Percentiles rank a stretch among this genome's conserved stretches.
phyloP scores from a whole-genome alignment of 192 early-diverging fungal species.

The Coemansia sp. region DNA sequence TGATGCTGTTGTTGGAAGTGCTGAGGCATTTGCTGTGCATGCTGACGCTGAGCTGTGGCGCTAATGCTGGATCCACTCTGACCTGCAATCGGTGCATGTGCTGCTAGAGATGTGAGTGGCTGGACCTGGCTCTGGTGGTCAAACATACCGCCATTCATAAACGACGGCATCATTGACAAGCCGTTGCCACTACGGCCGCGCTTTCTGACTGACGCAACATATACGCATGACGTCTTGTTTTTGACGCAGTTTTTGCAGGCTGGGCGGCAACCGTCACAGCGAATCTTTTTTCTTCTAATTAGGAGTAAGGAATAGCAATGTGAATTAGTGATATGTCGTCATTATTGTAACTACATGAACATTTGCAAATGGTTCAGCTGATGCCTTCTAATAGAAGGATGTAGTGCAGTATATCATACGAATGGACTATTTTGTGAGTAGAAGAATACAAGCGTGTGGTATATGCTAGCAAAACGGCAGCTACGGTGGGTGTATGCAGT shows the following conservation, averaged over 20 bases:
- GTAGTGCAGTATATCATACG: not conserved
- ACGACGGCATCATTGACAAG: constrained; percentile 21
- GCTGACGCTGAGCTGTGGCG: constrained; percentile 10
- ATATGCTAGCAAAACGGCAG: not conserved
- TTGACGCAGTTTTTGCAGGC: constrained; percentile 53
- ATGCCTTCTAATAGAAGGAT: not conserved
- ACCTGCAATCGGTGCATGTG: not conserved
- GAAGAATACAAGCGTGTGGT: not conserved
- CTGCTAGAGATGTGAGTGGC: constrained; percentile 8
- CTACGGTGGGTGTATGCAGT: not conserved
- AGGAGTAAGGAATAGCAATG: not conserved
- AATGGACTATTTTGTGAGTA: not conserved
- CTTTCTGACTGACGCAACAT: constrained; percentile 39
- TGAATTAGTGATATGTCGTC: constrained; percentile 4
- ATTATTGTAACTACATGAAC: not conserved
- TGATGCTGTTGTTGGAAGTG: constrained; percentile 12
- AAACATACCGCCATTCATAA: constrained; percentile 18
- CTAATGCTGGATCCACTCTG: constrained; percentile 5
- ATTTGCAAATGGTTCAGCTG: constrained; percentile 8
- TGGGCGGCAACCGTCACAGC: constrained; percentile 52
- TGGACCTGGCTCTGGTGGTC: constrained; percentile 28
- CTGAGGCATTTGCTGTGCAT: constrained; percentile 9
- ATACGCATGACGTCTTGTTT: constrained; percentile 37
- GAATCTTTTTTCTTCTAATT: constrained; percentile 50
- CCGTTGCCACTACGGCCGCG: constrained; percentile 43